phyloP scores from a whole-genome alignment of 352 stramenopile genomes.

The Phytophthora vignae region DNA sequence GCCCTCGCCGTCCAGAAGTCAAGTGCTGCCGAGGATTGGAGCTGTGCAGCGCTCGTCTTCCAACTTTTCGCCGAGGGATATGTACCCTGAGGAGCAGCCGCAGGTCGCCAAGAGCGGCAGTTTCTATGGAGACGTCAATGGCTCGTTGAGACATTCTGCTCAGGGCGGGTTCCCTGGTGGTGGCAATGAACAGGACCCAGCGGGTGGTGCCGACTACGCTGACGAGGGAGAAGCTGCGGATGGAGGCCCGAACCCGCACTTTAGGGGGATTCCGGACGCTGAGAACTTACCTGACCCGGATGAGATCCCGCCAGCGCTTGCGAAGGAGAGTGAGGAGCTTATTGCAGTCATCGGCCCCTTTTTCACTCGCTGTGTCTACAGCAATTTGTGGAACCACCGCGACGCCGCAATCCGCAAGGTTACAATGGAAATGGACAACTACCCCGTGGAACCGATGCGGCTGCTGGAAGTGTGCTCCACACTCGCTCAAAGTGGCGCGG shows the following conservation, averaged over 20 bases:
- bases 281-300: constrained; percentile 79
- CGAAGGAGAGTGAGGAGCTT: constrained; percentile 82
- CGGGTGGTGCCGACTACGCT: constrained; percentile 24
- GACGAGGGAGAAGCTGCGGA: constrained; percentile 21
- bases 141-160: constrained; percentile 24
- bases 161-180: constrained; percentile 9
- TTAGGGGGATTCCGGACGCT: constrained; percentile 72
- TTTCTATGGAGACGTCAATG: constrained; percentile 16
- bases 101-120: constrained; percentile 26
- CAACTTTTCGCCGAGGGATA: constrained; percentile 69
- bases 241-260: constrained; percentile 53
- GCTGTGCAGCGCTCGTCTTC: constrained; percentile 46
- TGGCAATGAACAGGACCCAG: constrained; percentile 30
- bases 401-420: constrained; percentile 89
- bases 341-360: constrained; percentile 80
- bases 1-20: constrained; percentile 39
- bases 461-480: constrained; percentile 72
- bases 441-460: constrained; percentile 51
- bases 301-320: constrained; percentile 65
- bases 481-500: constrained; percentile 74
- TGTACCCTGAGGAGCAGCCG: constrained; percentile 62
- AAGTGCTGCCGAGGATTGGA: constrained; percentile 55
- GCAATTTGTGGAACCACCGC: constrained; percentile 88
- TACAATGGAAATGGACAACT: constrained; percentile 73
- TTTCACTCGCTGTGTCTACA: constrained; percentile 86